Evolutionary conservation across 1,284 basidiomycete species (phyloP).

Genomic region (Fomitopsis schrenkii): DNA sequence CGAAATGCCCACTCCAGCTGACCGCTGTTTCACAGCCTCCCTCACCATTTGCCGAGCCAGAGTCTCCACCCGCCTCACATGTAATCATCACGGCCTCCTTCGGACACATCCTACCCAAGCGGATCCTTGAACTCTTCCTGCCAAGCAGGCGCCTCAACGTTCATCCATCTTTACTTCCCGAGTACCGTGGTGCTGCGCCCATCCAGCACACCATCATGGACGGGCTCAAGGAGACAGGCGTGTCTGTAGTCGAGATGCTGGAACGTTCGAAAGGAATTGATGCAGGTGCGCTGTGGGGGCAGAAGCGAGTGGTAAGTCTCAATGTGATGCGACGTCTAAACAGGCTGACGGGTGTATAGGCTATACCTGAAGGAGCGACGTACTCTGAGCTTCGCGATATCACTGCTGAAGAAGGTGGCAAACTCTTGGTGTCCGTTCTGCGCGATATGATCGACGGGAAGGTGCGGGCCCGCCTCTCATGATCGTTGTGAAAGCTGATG

Average conservation of each 20-base stretch:
- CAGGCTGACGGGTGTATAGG: constrained; percentile 29
- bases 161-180: constrained; percentile 87
- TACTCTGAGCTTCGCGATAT: constrained; percentile 57
- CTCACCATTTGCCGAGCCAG: constrained; percentile 34
- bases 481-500: background rate
- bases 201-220: constrained; percentile 83
- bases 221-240: constrained; percentile 59
- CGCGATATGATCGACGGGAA: constrained; percentile 54
- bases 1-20: background rate
- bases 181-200: constrained; percentile 89
- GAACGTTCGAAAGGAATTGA: constrained; percentile 56
- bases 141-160: constrained; percentile 76
- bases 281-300: constrained; percentile 56
- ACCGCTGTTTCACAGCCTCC: constrained; percentile 31
- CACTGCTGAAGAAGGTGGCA: constrained; percentile 65
- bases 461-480: constrained; percentile 30
- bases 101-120: constrained; percentile 78
- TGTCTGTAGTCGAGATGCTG: constrained; percentile 66
- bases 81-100: constrained; percentile 90
- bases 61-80: constrained; percentile 37
- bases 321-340: background rate
- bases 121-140: constrained; percentile 65
- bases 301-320: constrained; percentile 37
- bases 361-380: constrained; percentile 41
- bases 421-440: constrained; percentile 68